Evolutionary conservation across 2,329 filamentous ascomycete species (phyloP), one percentile per base, ranked within the genome.

Genomic region (Alternaria rosae): DNA sequence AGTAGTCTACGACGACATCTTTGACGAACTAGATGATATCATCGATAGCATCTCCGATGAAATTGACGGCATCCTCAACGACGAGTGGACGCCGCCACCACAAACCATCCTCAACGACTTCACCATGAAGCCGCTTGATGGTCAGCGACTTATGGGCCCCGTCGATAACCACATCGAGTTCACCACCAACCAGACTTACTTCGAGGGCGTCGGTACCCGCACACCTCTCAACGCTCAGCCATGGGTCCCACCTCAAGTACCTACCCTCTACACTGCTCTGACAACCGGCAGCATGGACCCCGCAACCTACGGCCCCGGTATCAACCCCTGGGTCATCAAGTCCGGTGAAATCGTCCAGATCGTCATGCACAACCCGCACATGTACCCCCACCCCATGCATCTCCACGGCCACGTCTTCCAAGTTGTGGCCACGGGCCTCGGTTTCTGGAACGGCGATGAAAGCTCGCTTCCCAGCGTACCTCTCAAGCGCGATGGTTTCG

Each of bases 181-280:
- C 6, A 70, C 78, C 17, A 69, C 82, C 51, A 79, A 79, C 90
- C 73, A 92, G 61, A 88, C 88, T 80, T 83, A 86, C 65, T 86
- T 87, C 65, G 81, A 90, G 13, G 82, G 80, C 25, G 83, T 91
- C 57, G 89, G 89, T 3, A 84, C 70, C 8, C 74, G 75, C 3
- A 72, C 69, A 57, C 91, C 55, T 12, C 48, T 76, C 10, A 73
- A 92, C 79, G 86, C 89, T 74, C 86, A 91, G 68, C 91, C 91
- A 15, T 97, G 93, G 78, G 85, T 85, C 1, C 62, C 81, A 0
- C 91, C 91, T 35, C 91, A 91, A 73, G 92, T 95, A 0, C 93
- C 93, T 0, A 88, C 90, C 0, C 84, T 97, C 0, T 95, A 92
- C 82, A 92, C 90, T 0, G 92, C 86, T 1, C 81, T 95, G 13